Conservation (phyloP, 1,284 basidiomycete species). For the Spongiforma sp. region DNA sequence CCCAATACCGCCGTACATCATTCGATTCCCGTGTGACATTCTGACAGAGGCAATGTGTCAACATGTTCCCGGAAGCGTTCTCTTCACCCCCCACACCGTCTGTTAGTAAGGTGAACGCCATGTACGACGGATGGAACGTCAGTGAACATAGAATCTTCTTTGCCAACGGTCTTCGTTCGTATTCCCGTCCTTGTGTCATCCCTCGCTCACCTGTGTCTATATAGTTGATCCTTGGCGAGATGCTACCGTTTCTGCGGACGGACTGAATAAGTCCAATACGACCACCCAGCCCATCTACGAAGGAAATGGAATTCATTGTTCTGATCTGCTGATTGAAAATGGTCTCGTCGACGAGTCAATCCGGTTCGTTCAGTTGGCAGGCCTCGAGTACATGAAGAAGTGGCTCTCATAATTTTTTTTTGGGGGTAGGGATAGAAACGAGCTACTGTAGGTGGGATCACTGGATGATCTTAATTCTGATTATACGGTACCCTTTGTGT, state of each 20-base stretch:
- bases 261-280: background rate
- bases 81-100: slow-evolving; percentile 44
- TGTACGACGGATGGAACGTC: slow-evolving; percentile 70
- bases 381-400: slow-evolving; percentile 45
- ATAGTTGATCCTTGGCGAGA: slow-evolving; percentile 75
- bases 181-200: background rate
- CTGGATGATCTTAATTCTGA: no score
- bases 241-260: background rate
- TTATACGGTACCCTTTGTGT: no score
- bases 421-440: no score
- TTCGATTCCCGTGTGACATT: no score
- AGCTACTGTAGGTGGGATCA: no score
- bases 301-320: slow-evolving; percentile 69
- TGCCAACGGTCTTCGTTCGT: slow-evolving; percentile 68
- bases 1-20: no score
- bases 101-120: slow-evolving; percentile 48
- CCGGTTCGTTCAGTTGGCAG: slow-evolving; percentile 54
- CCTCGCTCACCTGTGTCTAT: background rate
- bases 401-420: slow-evolving; percentile 59
- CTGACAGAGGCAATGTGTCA: slow-evolving; percentile 63
- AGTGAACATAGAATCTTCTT: slow-evolving; percentile 65
- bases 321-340: slow-evolving; percentile 54
- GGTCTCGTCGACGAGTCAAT: slow-evolving; percentile 57
- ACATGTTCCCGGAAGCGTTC: slow-evolving; percentile 64
- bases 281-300: no score